phyloP scores from a whole-genome alignment of 805 yeast species.

The Diddensiella santjacobensis region DNA sequence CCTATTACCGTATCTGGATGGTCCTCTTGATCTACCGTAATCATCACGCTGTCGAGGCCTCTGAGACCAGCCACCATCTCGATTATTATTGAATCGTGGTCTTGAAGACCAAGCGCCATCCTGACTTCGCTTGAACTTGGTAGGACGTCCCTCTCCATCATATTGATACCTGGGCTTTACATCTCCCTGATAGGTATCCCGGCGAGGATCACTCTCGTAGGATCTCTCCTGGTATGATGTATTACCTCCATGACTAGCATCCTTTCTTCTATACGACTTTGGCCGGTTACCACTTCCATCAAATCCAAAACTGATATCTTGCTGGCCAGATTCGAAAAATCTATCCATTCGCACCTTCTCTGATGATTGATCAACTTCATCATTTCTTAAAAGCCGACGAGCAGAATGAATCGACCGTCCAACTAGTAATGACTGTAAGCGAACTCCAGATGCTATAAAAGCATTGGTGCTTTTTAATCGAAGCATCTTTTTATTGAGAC shows the following conservation, averaged over 20 bases:
- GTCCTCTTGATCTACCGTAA: conserved; percentile 2
- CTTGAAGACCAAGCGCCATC: neutral
- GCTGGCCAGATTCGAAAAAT: neutral
- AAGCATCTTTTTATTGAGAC: neutral
- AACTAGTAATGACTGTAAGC: too few relatives aligned
- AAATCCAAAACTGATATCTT: neutral
- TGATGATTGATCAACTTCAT: neutral
- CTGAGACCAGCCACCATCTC: conserved; percentile 2
- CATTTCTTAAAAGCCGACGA: neutral
- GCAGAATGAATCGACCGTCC: neutral
- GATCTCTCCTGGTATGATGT: neutral
- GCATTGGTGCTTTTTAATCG: neutral
- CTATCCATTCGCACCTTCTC: neutral
- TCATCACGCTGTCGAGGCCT: neutral
- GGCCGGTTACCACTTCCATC: neutral
- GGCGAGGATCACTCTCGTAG: neutral
- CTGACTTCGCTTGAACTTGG: neutral
- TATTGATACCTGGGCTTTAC: neutral
- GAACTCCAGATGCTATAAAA: too few relatives aligned
- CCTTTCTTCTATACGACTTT: conserved; percentile 2
- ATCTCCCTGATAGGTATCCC: neutral
- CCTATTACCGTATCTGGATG: neutral
- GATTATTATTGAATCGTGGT: neutral
- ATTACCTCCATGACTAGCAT: too few relatives aligned
- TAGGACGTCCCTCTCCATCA: neutral